Conservation (phyloP, 495 filamentous ascomycete genomes). For the Neurospora hispaniola region DNA sequence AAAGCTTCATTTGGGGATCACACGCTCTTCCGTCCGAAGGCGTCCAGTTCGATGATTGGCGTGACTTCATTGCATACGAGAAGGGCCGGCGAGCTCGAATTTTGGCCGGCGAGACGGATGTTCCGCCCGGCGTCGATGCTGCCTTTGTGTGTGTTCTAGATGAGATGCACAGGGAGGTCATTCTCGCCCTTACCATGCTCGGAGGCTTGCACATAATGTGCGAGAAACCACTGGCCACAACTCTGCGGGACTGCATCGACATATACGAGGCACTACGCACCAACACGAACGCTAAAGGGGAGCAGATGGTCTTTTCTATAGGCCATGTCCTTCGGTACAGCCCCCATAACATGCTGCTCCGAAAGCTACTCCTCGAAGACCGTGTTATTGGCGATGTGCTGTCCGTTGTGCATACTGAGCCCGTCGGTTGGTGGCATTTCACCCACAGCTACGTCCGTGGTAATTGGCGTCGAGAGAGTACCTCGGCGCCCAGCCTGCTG, state of each 20-base stretch:
- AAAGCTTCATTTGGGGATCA: slow-evolving; percentile 56
- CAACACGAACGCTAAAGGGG: slow-evolving; percentile 11
- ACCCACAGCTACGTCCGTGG: slow-evolving; percentile 86
- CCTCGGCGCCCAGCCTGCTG: slow-evolving; percentile 64
- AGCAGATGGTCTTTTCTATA: slow-evolving; percentile 63
- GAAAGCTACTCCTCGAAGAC: slow-evolving; percentile 64
- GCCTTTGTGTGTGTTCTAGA: slow-evolving; percentile 84
- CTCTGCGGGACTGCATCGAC: slow-evolving; percentile 58
- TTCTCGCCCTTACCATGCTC: slow-evolving; percentile 55
- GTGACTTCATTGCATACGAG: slow-evolving; percentile 59
- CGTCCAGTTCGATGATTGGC: slow-evolving; percentile 65
- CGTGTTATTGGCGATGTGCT: slow-evolving; percentile 74
- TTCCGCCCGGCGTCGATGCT: slow-evolving; percentile 56
- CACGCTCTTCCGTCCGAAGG: slow-evolving; percentile 25
- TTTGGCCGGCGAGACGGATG: slow-evolving; percentile 25
- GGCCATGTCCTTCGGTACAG: slow-evolving; percentile 76
- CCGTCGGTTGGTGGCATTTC: slow-evolving; percentile 96
- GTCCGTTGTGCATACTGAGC: slow-evolving; percentile 83
- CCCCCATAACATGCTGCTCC: slow-evolving; percentile 79
- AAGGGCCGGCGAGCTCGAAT: slow-evolving; percentile 37
- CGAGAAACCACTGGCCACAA: slow-evolving; percentile 87
- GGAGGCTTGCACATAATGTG: slow-evolving; percentile 71
- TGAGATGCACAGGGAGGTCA: slow-evolving; percentile 74
- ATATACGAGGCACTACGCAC: slow-evolving; percentile 49
- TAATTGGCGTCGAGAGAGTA: slow-evolving; percentile 78